Evolutionary conservation across 148 eudicot species (phyloP).

Genomic region (Persicaria tinctoria): DNA sequence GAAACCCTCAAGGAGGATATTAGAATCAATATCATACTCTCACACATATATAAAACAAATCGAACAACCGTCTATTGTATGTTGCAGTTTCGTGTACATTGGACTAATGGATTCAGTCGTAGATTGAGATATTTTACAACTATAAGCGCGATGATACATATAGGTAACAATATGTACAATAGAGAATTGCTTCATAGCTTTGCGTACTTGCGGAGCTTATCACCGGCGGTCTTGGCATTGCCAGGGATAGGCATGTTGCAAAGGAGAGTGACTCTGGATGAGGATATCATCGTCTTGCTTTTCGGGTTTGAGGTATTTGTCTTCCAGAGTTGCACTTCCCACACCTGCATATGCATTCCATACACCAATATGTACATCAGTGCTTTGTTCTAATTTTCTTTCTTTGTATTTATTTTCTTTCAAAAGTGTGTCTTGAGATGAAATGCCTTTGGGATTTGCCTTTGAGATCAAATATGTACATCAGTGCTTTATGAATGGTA

Average conservation of each 20-base stretch:
- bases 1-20: too few species aligned
- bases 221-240: slow-evolving; percentile 24
- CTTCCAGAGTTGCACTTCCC: slow-evolving; percentile 63
- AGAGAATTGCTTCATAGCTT: background rate
- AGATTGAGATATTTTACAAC: background rate
- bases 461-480: too few species aligned
- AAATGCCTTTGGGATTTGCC: too few species aligned
- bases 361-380: too few species aligned
- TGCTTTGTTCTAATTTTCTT: too few species aligned
- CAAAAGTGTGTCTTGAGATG: too few species aligned
- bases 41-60: too few species aligned
- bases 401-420: too few species aligned
- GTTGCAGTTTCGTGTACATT: background rate
- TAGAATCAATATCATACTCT: too few species aligned
- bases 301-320: slow-evolving; percentile 23
- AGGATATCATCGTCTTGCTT: slow-evolving; percentile 31
- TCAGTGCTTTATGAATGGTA: too few species aligned
- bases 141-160: too few species aligned
- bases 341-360: slow-evolving; percentile 28
- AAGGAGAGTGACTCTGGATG: slow-evolving; percentile 53
- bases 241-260: slow-evolving; percentile 51
- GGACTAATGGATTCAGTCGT: background rate
- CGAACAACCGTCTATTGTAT: background rate
- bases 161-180: too few species aligned
- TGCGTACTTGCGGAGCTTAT: slow-evolving; percentile 38